Evolutionary conservation across 1,284 basidiomycete genomes (phyloP), one percentile per base, ranked within the genome.

Genomic region (Ganoderma multipileum): DNA sequence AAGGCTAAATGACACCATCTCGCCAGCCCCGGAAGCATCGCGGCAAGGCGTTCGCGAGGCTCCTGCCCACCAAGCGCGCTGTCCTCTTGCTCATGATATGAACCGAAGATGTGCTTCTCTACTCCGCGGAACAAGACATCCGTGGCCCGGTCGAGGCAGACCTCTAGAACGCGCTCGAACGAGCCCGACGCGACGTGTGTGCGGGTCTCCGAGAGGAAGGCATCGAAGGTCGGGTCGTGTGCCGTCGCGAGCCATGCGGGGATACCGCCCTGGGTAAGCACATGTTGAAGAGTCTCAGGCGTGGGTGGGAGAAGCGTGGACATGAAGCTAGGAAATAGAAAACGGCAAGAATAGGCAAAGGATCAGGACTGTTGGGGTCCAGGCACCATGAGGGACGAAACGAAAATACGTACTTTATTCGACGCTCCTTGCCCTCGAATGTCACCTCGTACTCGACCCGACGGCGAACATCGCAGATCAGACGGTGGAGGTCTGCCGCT

Each of bases 21-120:
- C 61, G 93, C 89, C 50, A 96, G 81, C 1, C 90, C 90, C 5
- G 95, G 95, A 26, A 97, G 82, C 69, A 96, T 79, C 16, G 89
- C 88, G 23, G 95, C 95, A 6, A 96, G 79, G 54, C 79, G 76
- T 39, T 71, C 80, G 73, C 66, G 74, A 65, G 54, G 73, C 69
- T 52, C 78, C 75, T 72, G 73, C 26, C 33, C 59, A 20, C 67
- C 68, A 58, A 71, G 58, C 39, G 63, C 16, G 52, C 30, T 61
- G 59, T 57, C 65, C 63, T 64, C 71, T 71, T 57, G 65, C 39
- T 78, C 76, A 6, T 39, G 30, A n/a, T 68, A 67, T 11, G 80
- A 63, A 71, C 75, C 76, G 65, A 89, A 93, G n/a, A 91, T 84
- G 26, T 85, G 84, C 71, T 82, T 82, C 72, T 86, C 83, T 59